Conservation (phyloP, 441 rosid species). For the Bocquillonia castaneifolia region DNA sequence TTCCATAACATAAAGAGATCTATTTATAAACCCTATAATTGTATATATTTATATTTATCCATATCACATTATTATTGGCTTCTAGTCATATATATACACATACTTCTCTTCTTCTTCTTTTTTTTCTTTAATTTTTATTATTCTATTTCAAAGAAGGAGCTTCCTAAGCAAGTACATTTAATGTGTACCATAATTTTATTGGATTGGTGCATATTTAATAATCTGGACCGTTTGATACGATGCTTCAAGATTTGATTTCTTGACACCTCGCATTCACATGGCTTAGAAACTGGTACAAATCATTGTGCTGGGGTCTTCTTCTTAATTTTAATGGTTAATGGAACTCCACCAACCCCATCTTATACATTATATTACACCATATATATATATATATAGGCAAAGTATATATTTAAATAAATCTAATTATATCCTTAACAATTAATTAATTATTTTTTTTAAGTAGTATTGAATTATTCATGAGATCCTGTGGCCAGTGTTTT, state of each 20-base stretch:
- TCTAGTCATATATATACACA: no score
- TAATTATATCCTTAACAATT: not conserved
- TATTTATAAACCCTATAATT: not conserved
- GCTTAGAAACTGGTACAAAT: conserved; percentile 28
- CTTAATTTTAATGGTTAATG: not conserved
- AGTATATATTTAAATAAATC: not conserved
- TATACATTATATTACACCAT: not conserved
- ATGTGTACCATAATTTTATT: conserved; percentile 26
- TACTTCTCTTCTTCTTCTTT: not conserved
- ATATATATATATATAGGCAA: not conserved
- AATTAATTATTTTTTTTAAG: not conserved
- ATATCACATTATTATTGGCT: not conserved
- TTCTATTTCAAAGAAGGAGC: no score
- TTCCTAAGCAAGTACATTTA: conserved; percentile 27
- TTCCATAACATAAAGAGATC: conserved; percentile 17
- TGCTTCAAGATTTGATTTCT: conserved; percentile 22
- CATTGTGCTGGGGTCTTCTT: conserved; percentile 37
- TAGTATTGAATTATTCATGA: conserved; percentile 24
- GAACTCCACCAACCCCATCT: conserved; percentile 24
- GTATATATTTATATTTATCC: not conserved
- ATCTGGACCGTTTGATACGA: conserved; percentile 20
- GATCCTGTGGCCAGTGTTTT: conserved; percentile 29
- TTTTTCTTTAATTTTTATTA: no score
- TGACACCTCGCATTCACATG: conserved; percentile 30
- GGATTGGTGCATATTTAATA: not conserved